Evolutionary conservation across 345 rosid species (phyloP), one percentile per base, ranked within the genome.

Genomic region (Pelargonium nanum): DNA sequence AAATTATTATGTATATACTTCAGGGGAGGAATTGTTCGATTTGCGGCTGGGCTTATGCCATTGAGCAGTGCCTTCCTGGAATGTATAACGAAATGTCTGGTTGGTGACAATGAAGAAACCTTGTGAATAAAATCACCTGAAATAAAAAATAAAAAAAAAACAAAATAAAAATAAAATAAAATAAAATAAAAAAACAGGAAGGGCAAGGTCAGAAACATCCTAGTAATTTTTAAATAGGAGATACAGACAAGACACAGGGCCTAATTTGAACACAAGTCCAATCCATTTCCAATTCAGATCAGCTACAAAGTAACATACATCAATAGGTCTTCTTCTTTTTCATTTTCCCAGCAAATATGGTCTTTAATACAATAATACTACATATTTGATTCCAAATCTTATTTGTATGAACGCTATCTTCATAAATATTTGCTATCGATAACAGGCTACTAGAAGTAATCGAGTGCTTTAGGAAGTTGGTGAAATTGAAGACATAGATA

Each of bases 11-110:
- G 50, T 25, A 55, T 90, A 30, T 72, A 89, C 99, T 85, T 93
- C 62, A 93, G 79, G 32, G 99, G 96, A 24, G 99, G 97, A 67
- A 93, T 82, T 66, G 71, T 81, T 68, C 97, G 87, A 79, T 93
- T 93, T 73, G 87, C 95, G 64, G 99, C 81, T 28, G 99, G 97
- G 70, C 92, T 89, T 71, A 93, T 78, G 63, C 99, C 99, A 77
- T 84, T 80, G 40, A 93, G 85, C 56, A 93, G 74, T 54, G 96
- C 99, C 79, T 93, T 93, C 61, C 99, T 81, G 22, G 99, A 89
- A 83, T 93, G 99, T 81, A 93, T 75, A 63, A 90, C 80, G 74
- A 93, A 93, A 80, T 93, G 99, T 74, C 78, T 87, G 16, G 94
- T 84, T 57, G 99, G 97, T 63, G 99, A 93, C 48, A 78, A 75